Evolutionary conservation across 169 alveolate genomes (phyloP).

Genomic region (Plasmodium gallinaceum): DNA sequence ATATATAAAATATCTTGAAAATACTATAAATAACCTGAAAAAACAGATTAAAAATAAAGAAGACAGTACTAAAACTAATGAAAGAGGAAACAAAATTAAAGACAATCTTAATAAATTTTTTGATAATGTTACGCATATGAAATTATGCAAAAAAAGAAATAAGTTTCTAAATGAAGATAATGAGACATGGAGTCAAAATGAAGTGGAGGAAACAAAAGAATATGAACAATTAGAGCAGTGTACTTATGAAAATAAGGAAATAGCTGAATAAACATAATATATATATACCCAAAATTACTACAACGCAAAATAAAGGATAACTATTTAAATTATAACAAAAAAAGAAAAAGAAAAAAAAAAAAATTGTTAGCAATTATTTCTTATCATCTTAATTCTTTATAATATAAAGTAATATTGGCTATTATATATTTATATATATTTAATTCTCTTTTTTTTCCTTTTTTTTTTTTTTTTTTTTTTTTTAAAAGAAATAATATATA

Average conservation of each 20-base stretch:
- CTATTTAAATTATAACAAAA: no score
- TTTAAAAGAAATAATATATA: no score
- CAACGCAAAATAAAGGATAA: no score
- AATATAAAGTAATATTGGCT: no score
- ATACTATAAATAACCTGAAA: neutral
- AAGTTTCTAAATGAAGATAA: neutral
- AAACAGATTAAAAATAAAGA: neutral
- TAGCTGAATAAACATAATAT: no score
- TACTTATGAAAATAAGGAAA: neutral
- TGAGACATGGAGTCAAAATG: neutral
- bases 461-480: no score
- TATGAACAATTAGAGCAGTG: conserved; percentile 4
- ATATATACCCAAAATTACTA: no score
- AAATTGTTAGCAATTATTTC: no score
- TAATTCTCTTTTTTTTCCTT: no score
- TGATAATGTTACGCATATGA: neutral
- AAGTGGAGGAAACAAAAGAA: neutral
- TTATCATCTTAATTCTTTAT: no score
- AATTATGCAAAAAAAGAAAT: neutral
- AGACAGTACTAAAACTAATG: neutral
- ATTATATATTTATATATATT: no score
- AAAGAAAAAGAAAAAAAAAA: no score
- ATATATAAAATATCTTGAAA: neutral
- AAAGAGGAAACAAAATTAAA: neutral
- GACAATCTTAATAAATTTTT: neutral